phyloP scores from a whole-genome alignment of 148 eudicot species.

The Salicornia ramosissima region DNA sequence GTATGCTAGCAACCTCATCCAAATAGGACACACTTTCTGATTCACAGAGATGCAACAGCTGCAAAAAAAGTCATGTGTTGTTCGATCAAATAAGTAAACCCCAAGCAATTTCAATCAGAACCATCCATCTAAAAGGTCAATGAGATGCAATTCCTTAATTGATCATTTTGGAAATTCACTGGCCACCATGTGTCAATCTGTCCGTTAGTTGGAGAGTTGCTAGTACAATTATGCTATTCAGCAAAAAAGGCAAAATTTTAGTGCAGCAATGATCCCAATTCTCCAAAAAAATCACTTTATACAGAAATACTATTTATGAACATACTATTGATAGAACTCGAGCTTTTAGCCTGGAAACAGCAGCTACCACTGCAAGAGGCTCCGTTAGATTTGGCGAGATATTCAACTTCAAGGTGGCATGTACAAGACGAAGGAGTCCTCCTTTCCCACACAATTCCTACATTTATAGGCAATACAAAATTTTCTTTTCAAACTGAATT shows the following conservation, averaged over 20 bases:
- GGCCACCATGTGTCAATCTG: background rate
- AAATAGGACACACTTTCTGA: slow-evolving; percentile 77
- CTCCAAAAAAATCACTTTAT: background rate
- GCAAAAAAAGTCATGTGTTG: slow-evolving; percentile 28
- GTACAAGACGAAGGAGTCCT: slow-evolving; percentile 71
- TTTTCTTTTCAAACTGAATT: background rate
- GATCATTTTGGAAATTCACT: background rate
- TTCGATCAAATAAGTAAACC: slow-evolving; percentile 9
- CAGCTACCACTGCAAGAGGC: slow-evolving; percentile 47
- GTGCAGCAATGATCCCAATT: slow-evolving; percentile 4
- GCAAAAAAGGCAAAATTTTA: slow-evolving; percentile 12
- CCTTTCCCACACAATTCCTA: slow-evolving; percentile 86
- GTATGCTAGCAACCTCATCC: slow-evolving; percentile 79
- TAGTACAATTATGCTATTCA: background rate
- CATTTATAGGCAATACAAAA: slow-evolving; percentile 21
- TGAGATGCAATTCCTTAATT: background rate
- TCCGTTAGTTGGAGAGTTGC: background rate
- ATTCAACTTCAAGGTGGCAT: slow-evolving; percentile 54
- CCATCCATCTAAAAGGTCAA: background rate
- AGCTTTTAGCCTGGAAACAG: slow-evolving; percentile 78
- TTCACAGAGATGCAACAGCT: slow-evolving; percentile 94
- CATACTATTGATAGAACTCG: slow-evolving; percentile 81
- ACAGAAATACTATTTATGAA: slow-evolving; percentile 18
- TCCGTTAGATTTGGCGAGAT: slow-evolving; percentile 33
- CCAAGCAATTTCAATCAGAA: background rate